Percentiles rank a stretch among this genome's conserved stretches.
phyloP scores from a whole-genome alignment of 805 yeast genomes.

The Candida yuanshanica region DNA sequence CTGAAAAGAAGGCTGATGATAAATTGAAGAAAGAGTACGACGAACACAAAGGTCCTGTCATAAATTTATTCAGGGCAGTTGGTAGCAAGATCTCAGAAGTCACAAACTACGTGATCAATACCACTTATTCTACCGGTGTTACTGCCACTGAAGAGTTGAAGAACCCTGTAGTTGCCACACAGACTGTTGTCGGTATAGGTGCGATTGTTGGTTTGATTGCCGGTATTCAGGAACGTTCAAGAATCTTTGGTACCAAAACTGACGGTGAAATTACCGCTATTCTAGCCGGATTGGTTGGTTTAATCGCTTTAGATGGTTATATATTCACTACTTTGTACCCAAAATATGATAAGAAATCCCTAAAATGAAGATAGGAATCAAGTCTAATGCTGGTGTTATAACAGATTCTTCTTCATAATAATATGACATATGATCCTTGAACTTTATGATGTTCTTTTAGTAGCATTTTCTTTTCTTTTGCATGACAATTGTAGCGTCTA shows the following conservation, averaged over 20 bases:
- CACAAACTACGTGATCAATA: conserved; percentile 14
- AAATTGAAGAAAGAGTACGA: conserved; percentile 28
- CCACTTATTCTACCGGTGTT: conserved; percentile 18
- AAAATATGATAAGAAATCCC: conserved; percentile 40
- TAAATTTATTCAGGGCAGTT: conserved; percentile 16
- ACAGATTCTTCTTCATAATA: background rate
- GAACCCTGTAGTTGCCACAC: conserved; percentile 58
- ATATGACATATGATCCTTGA: no score
- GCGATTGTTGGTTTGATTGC: conserved; percentile 43
- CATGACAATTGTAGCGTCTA: no score
- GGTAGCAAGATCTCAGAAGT: conserved; percentile 20
- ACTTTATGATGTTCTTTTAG: no score
- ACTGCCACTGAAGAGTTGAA: conserved; percentile 38
- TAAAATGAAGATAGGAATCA: conserved; percentile 4
- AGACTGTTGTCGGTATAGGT: conserved; percentile 43
- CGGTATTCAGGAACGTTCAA: conserved; percentile 45
- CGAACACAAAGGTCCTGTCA: conserved; percentile 24
- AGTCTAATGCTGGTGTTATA: background rate
- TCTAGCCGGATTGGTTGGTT: conserved; percentile 48
- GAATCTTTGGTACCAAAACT: conserved; percentile 37
- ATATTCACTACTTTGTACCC: conserved; percentile 50
- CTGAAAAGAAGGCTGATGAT: conserved; percentile 29
- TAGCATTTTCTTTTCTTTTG: no score
- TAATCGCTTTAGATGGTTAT: conserved; percentile 48
- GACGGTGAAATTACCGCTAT: conserved; percentile 44